phyloP scores from a whole-genome alignment of 1,284 basidiomycete species.

The Apiotrichum domesticum region DNA sequence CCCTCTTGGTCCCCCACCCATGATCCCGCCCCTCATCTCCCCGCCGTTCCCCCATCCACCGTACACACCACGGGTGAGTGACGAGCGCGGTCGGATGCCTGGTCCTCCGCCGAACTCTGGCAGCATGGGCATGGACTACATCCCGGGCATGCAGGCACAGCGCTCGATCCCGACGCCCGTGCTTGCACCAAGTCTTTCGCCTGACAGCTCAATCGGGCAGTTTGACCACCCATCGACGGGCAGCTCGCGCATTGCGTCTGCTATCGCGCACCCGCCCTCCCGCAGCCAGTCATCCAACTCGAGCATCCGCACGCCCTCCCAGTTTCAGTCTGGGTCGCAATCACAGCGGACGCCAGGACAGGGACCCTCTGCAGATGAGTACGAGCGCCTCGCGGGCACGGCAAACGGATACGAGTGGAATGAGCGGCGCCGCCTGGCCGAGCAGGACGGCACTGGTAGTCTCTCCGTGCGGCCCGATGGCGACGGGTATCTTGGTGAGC shows the following conservation, averaged over 20 bases:
- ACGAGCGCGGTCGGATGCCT: not conserved
- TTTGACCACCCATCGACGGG: constrained; percentile 3
- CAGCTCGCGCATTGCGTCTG: not conserved
- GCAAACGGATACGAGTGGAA: constrained; percentile 23
- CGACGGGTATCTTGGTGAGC: constrained; percentile 22
- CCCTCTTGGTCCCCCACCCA: not conserved
- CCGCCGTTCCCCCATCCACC: not conserved
- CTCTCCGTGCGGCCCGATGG: constrained; percentile 23
- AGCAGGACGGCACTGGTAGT: constrained; percentile 22
- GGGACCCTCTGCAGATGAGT: not conserved
- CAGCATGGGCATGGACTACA: not conserved
- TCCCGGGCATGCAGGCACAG: not conserved
- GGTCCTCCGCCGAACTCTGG: too few relatives aligned
- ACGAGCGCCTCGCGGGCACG: constrained; percentile 13
- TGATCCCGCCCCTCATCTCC: not conserved
- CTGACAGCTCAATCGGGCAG: not conserved
- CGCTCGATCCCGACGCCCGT: not conserved
- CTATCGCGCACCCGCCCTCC: not conserved
- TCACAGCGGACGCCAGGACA: not conserved
- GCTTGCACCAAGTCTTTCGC: constrained; percentile 1
- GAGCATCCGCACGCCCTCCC: too few relatives aligned
- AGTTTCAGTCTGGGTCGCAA: not conserved
- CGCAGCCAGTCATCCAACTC: not conserved
- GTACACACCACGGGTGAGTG: not conserved
- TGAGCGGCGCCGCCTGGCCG: constrained; percentile 8